Evolutionary conservation across 2,329 filamentous ascomycete species (phyloP), one percentile per base, ranked within the genome.

Genomic region (Botrytis fragariae): DNA sequence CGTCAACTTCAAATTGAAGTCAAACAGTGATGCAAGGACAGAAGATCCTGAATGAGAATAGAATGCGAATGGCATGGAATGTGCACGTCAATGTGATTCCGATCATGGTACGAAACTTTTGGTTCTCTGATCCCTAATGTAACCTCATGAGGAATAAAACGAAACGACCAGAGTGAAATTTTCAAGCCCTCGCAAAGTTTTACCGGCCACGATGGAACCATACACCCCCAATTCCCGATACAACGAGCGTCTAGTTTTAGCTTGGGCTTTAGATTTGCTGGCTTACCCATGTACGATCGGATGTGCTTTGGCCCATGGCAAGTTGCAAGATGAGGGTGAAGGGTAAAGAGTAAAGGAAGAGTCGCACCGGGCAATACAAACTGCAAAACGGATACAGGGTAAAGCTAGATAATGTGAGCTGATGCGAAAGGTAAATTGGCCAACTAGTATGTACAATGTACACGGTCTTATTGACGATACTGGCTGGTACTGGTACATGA

Each of bases 61-160:
- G n/a, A 32, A 45, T 32, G 16, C 25, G 39, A n/a, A 63, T 54
- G 22, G 45, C 22, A 29, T 16, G 42, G 14, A 32, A 45, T 64
- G n/a, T 22, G 39, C 39, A 45, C 61, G 42, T 32, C 61, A 45
- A 32, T 64, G 39, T 64, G 39, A n/a, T n/a, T 54, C 29, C 45
- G 22, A 54, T 25, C 42, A 37, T n/a, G 25, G 35, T 22, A 51
- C 64, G 32, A 65, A 32, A 48, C 10, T 48, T 45, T 45, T 16
- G 14, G 7, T 39, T 63, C 37, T 45, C 20, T 64, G 63, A 51
- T 65, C n/a, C 63, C 45, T 22, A 63, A 32, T 37, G 32, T 39
- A 67, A 67, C 32, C 45, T n/a, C 18, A 67, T 54, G 25, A 29
- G 64, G 64, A 37, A 67, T 54, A 39, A 67, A 67, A 39, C 42